These are phyloP conservation scores for Aspergillus sp. DNA, from an alignment of 2,329 filamentous ascomycete genomes.

Conservation along the genomic window DNA sequence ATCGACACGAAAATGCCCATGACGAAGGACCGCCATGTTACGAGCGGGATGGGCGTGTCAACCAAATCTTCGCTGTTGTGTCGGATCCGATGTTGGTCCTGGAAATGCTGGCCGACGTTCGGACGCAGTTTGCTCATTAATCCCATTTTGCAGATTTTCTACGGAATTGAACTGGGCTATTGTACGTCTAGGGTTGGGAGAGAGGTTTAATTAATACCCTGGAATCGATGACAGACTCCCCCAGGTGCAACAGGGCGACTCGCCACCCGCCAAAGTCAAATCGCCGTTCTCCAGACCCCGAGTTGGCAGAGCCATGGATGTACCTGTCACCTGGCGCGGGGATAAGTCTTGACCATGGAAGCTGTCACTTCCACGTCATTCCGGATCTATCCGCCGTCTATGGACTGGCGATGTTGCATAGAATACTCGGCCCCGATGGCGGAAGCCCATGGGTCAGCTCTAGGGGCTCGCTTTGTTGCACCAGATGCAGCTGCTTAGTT, in stretches of 20 bases:
- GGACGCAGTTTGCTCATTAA: neutral
- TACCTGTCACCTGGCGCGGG: neutral
- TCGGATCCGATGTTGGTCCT: neutral
- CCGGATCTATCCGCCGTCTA: too few species aligned
- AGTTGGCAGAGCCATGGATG: neutral
- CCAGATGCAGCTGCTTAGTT: neutral
- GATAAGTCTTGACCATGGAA: neutral
- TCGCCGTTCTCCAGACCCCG: neutral
- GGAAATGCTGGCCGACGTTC: neutral
- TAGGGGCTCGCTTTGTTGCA: neutral
- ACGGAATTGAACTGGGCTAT: too few species aligned
- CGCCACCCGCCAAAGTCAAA: neutral
- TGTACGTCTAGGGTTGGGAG: too few species aligned
- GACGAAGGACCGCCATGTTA: conserved; percentile 34
- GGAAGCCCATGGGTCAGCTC: neutral
- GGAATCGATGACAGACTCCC: neutral
- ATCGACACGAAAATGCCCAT: conserved; percentile 46
- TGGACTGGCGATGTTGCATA: neutral
- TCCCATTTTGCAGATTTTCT: neutral
- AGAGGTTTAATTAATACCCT: neutral
- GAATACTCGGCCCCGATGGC: neutral
- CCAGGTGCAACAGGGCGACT: neutral
- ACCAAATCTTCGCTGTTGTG: neutral
- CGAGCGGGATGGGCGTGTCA: conserved; percentile 18
- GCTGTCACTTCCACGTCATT: too few species aligned